phyloP scores from a whole-genome alignment of 2,329 filamentous ascomycete genomes.

The Epichloe amarillans region DNA sequence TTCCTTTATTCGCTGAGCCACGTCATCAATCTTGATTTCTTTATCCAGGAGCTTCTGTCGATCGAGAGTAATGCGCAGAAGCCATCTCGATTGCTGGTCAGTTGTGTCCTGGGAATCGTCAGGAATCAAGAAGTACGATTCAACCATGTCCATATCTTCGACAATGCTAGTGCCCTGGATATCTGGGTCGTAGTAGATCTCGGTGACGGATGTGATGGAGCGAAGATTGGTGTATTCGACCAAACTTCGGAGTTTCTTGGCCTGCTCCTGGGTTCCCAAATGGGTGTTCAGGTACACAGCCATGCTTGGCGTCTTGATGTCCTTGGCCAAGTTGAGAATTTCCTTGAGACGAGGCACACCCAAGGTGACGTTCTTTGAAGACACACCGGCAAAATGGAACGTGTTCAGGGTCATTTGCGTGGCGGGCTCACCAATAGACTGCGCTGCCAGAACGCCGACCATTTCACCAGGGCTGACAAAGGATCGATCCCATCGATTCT shows the following conservation, averaged over 20 bases:
- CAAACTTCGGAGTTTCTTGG: slow-evolving; percentile 72
- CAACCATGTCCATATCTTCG: slow-evolving; percentile 84
- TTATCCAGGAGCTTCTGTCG: slow-evolving; percentile 93
- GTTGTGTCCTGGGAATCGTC: slow-evolving; percentile 52
- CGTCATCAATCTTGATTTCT: slow-evolving; percentile 79
- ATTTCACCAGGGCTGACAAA: slow-evolving; percentile 91
- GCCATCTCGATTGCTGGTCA: slow-evolving; percentile 81
- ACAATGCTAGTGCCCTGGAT: slow-evolving; percentile 75
- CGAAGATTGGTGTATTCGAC: slow-evolving; percentile 93
- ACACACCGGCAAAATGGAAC: slow-evolving; percentile 99
- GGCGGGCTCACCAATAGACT: slow-evolving; percentile 96
- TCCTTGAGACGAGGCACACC: slow-evolving; percentile 99
- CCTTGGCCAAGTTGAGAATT: slow-evolving; percentile 93
- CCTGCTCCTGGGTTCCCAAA: slow-evolving; percentile 58
- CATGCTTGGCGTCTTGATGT: slow-evolving; percentile 99
- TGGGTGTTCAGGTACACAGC: slow-evolving; percentile 65
- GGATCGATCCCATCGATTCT: slow-evolving; percentile 74
- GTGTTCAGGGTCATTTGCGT: slow-evolving; percentile 99
- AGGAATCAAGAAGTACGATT: slow-evolving; percentile 90
- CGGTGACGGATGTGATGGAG: slow-evolving; percentile 79
- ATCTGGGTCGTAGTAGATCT: slow-evolving; percentile 95
- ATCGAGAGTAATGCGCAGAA: slow-evolving; percentile 84
- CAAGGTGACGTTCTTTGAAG: slow-evolving; percentile 97
- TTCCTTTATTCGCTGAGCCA: slow-evolving; percentile 78
- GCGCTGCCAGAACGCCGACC: slow-evolving; percentile 93